A percentile compares a stretch with the other conserved stretches of the same genome.
These are phyloP conservation scores for Flaveria ramosissima DNA, from an alignment of 129 eudicot species.

Conservation along the genomic window DNA sequence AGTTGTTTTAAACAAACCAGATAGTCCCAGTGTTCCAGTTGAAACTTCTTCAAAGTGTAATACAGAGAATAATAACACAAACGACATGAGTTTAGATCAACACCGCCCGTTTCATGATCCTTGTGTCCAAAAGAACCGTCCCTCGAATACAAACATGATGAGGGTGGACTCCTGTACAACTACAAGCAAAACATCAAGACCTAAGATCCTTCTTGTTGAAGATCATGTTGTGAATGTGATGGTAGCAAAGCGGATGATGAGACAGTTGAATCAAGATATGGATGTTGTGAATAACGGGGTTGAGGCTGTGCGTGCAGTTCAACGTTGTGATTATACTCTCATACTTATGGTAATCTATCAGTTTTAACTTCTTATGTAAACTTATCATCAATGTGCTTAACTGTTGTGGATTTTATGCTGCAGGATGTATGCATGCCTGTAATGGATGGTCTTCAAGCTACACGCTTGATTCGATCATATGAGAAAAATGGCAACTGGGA, in stretches of 20 bases:
- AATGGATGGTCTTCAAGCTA: slow-evolving; percentile 97
- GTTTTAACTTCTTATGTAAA: neutral
- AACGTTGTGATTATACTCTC: slow-evolving; percentile 55
- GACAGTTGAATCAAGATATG: slow-evolving; percentile 76
- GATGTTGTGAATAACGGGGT: slow-evolving; percentile 85
- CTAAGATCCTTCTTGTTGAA: slow-evolving; percentile 90
- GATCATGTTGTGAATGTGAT: slow-evolving; percentile 84
- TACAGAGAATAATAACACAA: slow-evolving; percentile 32
- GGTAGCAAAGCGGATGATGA: slow-evolving; percentile 85
- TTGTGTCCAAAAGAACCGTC: slow-evolving; percentile 25
- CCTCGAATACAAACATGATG: slow-evolving; percentile 30
- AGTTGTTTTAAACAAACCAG: slow-evolving; percentile 29
- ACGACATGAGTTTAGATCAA: slow-evolving; percentile 21
- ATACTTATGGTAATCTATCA: slow-evolving; percentile 67
- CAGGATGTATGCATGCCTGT: slow-evolving; percentile 99
- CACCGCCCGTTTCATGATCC: slow-evolving; percentile 31
- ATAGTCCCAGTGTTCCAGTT: slow-evolving; percentile 24
- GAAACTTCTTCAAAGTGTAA: slow-evolving; percentile 32
- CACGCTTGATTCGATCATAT: slow-evolving; percentile 78
- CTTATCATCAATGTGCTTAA: neutral
- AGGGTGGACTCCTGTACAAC: slow-evolving; percentile 32
- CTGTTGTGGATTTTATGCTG: slow-evolving; percentile 16
- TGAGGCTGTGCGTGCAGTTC: slow-evolving; percentile 92
- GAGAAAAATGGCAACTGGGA: slow-evolving; percentile 90
- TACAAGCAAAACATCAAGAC: slow-evolving; percentile 41